These are phyloP conservation scores for Phytophthora brassicae DNA, from an alignment of 352 stramenopile genomes.

Conservation along the genomic window DNA sequence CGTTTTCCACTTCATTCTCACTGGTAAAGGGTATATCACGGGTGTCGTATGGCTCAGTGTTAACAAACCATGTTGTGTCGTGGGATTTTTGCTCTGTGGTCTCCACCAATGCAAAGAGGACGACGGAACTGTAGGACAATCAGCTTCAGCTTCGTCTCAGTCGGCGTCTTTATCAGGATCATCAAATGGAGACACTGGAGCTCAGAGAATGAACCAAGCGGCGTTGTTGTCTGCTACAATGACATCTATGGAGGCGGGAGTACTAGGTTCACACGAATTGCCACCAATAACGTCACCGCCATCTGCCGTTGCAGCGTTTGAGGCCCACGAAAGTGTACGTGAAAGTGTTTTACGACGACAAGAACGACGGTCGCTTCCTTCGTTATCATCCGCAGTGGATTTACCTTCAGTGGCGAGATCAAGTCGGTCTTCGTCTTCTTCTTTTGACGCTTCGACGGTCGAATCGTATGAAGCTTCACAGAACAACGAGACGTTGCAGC, in stretches of 20 bases:
- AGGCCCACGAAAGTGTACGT: constrained; percentile 24
- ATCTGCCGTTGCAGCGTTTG: constrained; percentile 14
- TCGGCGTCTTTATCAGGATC: constrained; percentile 32
- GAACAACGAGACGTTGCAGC: constrained; percentile 73
- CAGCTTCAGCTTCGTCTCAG: constrained; percentile 24
- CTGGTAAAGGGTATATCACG: constrained; percentile 64
- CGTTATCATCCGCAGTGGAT: constrained; percentile 15
- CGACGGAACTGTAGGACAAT: constrained; percentile 19
- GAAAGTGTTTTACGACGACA: constrained; percentile 19
- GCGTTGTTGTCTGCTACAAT: constrained; percentile 16
- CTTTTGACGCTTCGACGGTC: constrained; percentile 28
- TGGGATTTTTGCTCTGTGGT: constrained; percentile 35
- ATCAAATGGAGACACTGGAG: constrained; percentile 15
- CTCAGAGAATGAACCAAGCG: constrained; percentile 3
- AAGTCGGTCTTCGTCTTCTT: constrained; percentile 36
- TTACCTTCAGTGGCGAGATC: constrained; percentile 14
- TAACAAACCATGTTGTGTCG: constrained; percentile 60
- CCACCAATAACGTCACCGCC: constrained; percentile 9
- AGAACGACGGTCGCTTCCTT: constrained; percentile 22
- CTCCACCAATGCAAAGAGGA: constrained; percentile 29
- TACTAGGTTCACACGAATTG: constrained; percentile 3
- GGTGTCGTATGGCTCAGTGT: constrained; percentile 67
- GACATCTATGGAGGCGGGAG: constrained; percentile 28
- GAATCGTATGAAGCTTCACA: constrained; percentile 50
- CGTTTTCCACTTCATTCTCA: constrained; percentile 62